Evolutionary conservation across 202 grass and related monocot species (phyloP).

Genomic region (Eragrostis tef): DNA sequence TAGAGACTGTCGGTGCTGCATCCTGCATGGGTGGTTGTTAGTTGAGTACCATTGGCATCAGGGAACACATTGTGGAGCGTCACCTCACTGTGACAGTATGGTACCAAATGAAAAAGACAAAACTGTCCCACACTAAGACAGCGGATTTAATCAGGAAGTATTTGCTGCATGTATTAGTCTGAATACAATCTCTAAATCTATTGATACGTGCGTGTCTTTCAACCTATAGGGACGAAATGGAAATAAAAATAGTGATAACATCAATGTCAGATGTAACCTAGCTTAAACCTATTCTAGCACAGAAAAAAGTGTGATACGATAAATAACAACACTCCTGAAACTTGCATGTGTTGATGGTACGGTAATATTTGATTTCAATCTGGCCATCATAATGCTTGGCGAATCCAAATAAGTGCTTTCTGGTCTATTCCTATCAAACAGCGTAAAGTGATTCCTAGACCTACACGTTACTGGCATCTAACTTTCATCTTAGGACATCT

Average conservation of each 20-base stretch:
- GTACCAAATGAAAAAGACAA: constrained; percentile 39
- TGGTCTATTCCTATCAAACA: constrained; percentile 12
- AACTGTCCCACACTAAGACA: constrained; percentile 9
- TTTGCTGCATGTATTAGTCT: not conserved
- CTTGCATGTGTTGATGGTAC: constrained; percentile 3
- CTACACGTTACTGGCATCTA: constrained; percentile 24
- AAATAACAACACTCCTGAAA: not conserved
- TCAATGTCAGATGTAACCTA: not conserved
- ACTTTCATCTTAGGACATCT: not conserved
- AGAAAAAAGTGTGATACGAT: not conserved
- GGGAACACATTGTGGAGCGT: constrained; percentile 10
- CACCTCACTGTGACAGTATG: constrained; percentile 24
- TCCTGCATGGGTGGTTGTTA: constrained; percentile 37
- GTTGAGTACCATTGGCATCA: constrained; percentile 34
- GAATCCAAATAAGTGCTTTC: constrained; percentile 48
- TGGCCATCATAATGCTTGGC: not conserved
- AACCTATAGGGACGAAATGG: not conserved
- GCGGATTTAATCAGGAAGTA: not conserved
- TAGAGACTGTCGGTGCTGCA: constrained; percentile 48
- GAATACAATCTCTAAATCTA: not conserved
- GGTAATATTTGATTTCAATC: constrained; percentile 2
- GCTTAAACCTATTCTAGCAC: not conserved
- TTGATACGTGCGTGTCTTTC: not conserved
- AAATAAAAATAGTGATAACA: not conserved
- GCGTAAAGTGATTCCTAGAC: constrained; percentile 41